These are phyloP conservation scores for Candida nanaspora DNA, from an alignment of 805 yeast species.

Conservation along the genomic window DNA sequence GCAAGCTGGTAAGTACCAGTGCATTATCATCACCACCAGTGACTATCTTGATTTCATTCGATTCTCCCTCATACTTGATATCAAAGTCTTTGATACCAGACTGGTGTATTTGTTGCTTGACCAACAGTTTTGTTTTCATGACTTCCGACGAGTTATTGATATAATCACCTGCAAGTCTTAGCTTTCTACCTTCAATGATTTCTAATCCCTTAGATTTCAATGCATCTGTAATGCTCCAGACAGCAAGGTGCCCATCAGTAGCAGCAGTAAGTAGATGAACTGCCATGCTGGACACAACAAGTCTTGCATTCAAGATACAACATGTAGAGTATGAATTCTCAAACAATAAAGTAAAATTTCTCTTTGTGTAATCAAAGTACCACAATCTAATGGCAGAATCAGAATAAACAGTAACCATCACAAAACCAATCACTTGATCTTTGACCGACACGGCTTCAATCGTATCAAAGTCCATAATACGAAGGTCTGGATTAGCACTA, in stretches of 20 bases:
- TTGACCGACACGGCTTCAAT: constrained; percentile 22
- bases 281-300: constrained; percentile 26
- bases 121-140: constrained; percentile 6
- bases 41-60: constrained; percentile 27
- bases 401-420: constrained; percentile 71
- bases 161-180: background rate
- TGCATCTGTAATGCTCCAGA: constrained; percentile 45
- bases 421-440: constrained; percentile 32
- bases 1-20: constrained; percentile 34
- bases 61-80: constrained; percentile 6
- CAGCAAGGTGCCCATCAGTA: constrained; percentile 73
- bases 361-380: constrained; percentile 34
- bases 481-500: constrained; percentile 64
- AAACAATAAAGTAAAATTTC: constrained; percentile 35
- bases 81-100: constrained; percentile 72
- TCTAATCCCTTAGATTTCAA: background rate
- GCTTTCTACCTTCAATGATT: too few relatives aligned
- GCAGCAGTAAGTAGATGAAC: constrained; percentile 50
- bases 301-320: constrained; percentile 61
- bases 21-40: constrained; percentile 97
- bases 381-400: constrained; percentile 72
- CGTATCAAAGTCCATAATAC: constrained; percentile 81
- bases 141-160: constrained; percentile 2
- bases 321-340: constrained; percentile 59
- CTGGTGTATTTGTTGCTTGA: constrained; percentile 62